phyloP scores from a whole-genome alignment of 1,284 basidiomycete genomes.

The Amylostereum chailletii region DNA sequence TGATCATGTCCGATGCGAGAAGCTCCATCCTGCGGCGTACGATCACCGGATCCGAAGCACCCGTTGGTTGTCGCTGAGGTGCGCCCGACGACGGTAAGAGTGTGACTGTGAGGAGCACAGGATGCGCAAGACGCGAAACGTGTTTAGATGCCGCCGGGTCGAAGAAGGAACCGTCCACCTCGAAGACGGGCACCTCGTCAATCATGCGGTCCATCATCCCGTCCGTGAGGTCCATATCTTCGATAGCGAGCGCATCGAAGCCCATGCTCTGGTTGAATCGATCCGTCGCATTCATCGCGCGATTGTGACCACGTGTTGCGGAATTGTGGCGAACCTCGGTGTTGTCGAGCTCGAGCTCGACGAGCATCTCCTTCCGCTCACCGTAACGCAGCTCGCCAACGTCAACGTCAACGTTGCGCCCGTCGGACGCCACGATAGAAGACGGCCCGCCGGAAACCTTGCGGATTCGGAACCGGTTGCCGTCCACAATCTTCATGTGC shows the following conservation, averaged over 20 bases:
- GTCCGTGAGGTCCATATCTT: conserved; percentile 66
- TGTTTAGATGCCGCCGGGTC: conserved; percentile 79
- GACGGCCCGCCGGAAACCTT: conserved; percentile 84
- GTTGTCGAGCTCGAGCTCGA: conserved; percentile 88
- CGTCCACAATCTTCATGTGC: conserved; percentile 83
- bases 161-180: conserved; percentile 88
- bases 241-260: conserved; percentile 62
- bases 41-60: conserved; percentile 72
- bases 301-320: conserved; percentile 16
- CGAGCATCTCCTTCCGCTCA: conserved; percentile 88
- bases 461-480: conserved; percentile 77
- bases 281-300: conserved; percentile 63
- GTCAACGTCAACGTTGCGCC: conserved; percentile 90
- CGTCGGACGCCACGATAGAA: conserved; percentile 78
- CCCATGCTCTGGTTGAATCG: conserved; percentile 77
- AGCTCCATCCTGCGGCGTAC: conserved; percentile 91
- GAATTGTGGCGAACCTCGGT: conserved; percentile 35
- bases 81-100: conserved; percentile 52
- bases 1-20: conserved; percentile 90
- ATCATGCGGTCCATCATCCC: conserved; percentile 88
- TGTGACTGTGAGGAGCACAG: conserved; percentile 83
- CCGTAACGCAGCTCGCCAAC: conserved; percentile 89
- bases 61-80: conserved; percentile 36
- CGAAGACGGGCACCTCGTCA: conserved; percentile 87
- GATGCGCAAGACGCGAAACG: conserved; percentile 78